Conservation (phyloP, 495 filamentous ascomycete species). For the Cercophora scortea region DNA sequence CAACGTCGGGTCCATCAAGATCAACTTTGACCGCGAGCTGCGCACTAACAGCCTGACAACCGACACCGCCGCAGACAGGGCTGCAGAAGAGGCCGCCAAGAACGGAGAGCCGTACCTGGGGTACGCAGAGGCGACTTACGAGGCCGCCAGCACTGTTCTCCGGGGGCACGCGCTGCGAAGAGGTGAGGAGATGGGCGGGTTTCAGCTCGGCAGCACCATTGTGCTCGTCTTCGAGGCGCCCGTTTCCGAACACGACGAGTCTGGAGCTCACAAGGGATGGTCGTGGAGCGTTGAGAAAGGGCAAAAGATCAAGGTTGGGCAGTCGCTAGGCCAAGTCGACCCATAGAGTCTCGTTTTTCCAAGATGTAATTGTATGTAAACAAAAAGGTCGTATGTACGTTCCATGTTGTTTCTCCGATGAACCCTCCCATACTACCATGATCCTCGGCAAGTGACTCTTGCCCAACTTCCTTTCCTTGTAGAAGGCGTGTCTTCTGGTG, state of each 20-base stretch:
- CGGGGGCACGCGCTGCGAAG: constrained; percentile 74
- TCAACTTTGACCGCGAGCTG: constrained; percentile 95
- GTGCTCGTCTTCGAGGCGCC: constrained; percentile 97
- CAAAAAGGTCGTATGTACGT: too few relatives aligned
- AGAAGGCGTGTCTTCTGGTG: too few relatives aligned
- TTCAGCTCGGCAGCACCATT: constrained; percentile 91
- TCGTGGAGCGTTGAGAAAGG: constrained; percentile 78
- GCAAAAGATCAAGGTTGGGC: constrained; percentile 78
- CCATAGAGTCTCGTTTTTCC: neutral
- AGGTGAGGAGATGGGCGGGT: constrained; percentile 97
- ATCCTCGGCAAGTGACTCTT: too few relatives aligned
- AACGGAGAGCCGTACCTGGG: constrained; percentile 75
- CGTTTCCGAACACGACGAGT: constrained; percentile 52
- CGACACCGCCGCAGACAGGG: constrained; percentile 78
- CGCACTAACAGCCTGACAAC: constrained; percentile 86
- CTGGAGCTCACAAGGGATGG: constrained; percentile 60
- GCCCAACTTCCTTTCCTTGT: too few relatives aligned
- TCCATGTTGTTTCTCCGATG: too few relatives aligned
- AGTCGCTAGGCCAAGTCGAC: constrained; percentile 63
- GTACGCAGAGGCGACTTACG: constrained; percentile 87
- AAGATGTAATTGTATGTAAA: too few relatives aligned
- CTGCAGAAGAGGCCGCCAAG: constrained; percentile 66
- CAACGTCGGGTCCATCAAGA: constrained; percentile 95
- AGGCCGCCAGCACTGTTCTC: constrained; percentile 64
- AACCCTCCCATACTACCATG: too few relatives aligned